Evolutionary conservation across 768 basidiomycete genomes (phyloP).

Genomic region (Boletales sp.): DNA sequence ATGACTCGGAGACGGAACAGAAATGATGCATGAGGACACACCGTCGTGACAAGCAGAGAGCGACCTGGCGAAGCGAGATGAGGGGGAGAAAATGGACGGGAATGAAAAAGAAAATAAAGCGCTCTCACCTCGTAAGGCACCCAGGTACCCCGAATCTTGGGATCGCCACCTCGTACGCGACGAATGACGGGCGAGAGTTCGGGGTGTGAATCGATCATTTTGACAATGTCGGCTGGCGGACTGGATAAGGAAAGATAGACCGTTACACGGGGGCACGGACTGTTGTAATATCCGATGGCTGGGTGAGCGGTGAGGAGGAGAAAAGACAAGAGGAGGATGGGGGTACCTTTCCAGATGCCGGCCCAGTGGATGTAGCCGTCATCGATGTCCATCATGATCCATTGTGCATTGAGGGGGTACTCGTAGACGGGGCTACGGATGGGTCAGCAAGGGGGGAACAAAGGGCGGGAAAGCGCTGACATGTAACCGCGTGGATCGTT

Average conservation of each 20-base stretch:
- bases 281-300: constrained; percentile 90
- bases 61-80: constrained; percentile 50
- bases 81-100: constrained; percentile 13
- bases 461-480: constrained; percentile 39
- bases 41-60: constrained; percentile 76
- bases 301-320: constrained; percentile 7
- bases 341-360: constrained; percentile 87
- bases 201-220: constrained; percentile 89
- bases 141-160: constrained; percentile 94
- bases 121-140: constrained; percentile 82
- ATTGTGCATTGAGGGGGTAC: constrained; percentile 84
- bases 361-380: constrained; percentile 93
- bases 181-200: constrained; percentile 80
- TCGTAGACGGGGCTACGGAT: constrained; percentile 72
- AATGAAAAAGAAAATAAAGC: background rate
- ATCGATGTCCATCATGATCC: constrained; percentile 96
- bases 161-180: constrained; percentile 81
- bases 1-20: background rate
- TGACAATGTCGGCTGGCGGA: constrained; percentile 79
- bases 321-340: background rate
- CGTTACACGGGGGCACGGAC: constrained; percentile 34
- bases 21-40: constrained; percentile 34
- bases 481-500: constrained; percentile 89
- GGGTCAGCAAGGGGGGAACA: constrained; percentile 1
- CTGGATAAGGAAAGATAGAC: constrained; percentile 13